A percentile compares a stretch with the other conserved stretches of the same genome.
phyloP scores from a whole-genome alignment of 768 basidiomycete species.

The Macrolepiota fuliginosa region DNA sequence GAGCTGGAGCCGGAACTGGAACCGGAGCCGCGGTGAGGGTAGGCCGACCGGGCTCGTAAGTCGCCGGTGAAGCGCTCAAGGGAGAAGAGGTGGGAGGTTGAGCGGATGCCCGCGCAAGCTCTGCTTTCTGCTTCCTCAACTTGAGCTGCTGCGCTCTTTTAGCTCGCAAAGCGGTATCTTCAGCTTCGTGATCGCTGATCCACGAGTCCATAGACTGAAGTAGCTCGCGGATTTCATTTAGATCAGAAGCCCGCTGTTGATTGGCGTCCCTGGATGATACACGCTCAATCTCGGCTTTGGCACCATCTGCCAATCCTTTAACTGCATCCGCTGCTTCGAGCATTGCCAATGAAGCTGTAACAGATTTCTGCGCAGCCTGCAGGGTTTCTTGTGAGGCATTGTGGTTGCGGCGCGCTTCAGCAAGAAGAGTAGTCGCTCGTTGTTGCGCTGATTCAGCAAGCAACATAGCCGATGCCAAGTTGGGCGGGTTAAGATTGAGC shows the following conservation, averaged over 20 bases:
- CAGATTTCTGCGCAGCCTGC: not conserved
- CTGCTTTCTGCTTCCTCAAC: not conserved
- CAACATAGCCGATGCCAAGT: slow-evolving; percentile 5
- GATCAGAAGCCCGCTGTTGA: not conserved
- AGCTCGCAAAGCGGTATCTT: not conserved
- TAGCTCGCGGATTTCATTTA: slow-evolving; percentile 2
- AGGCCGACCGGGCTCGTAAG: not conserved
- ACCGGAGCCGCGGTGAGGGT: not conserved
- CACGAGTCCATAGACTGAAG: not conserved
- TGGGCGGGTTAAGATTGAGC: not conserved
- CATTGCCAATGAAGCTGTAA: not conserved
- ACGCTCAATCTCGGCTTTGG: slow-evolving; percentile 10
- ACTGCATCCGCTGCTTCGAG: slow-evolving; percentile 2
- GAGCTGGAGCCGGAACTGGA: not conserved
- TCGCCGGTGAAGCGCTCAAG: not conserved
- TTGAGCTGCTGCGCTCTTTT: slow-evolving; percentile 2
- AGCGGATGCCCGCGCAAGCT: not conserved
- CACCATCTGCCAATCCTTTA: slow-evolving; percentile 7
- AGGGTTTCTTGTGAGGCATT: not conserved
- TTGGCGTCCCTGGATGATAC: not conserved
- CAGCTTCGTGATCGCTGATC: slow-evolving; percentile 8
- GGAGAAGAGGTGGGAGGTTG: not conserved
- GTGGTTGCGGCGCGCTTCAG: not conserved
- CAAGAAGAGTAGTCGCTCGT: not conserved
- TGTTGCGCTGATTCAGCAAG: slow-evolving; percentile 4